Conservation (phyloP, 2,329 filamentous ascomycete genomes). For the Cryphonectria carpinicola region DNA sequence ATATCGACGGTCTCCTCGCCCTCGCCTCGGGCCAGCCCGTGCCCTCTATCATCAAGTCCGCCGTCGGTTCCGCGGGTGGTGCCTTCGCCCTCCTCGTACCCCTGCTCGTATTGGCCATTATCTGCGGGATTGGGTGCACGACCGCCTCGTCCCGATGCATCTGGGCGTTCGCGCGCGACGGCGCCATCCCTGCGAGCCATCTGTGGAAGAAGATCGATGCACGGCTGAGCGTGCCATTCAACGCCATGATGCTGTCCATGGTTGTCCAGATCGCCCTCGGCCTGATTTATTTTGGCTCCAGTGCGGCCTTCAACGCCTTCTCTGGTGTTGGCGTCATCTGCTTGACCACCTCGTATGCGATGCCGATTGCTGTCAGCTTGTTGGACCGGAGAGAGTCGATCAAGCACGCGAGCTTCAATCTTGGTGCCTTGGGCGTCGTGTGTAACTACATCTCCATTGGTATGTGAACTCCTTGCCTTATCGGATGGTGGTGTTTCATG, state of each 20-base stretch:
- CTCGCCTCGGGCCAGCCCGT: constrained; percentile 64
- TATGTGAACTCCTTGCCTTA: constrained; percentile 38
- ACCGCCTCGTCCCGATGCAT: constrained; percentile 69
- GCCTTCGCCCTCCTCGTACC: constrained; percentile 67
- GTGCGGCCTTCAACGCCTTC: constrained; percentile 73
- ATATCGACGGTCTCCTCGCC: constrained; percentile 57
- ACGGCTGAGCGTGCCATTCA: constrained; percentile 67
- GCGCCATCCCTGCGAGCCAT: constrained; percentile 66
- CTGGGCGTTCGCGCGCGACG: constrained; percentile 73
- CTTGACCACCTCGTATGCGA: constrained; percentile 69
- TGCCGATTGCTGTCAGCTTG: constrained; percentile 68
- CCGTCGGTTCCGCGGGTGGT: constrained; percentile 63
- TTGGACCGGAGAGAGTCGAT: constrained; percentile 63
- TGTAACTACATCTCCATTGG: constrained; percentile 68
- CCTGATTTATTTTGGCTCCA: constrained; percentile 70
- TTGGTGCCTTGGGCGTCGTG: constrained; percentile 63
- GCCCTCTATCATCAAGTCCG: constrained; percentile 65
- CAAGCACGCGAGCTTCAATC: constrained; percentile 59
- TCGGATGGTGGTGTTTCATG: background rate
- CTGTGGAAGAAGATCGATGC: constrained; percentile 65
- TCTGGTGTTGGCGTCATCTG: constrained; percentile 72
- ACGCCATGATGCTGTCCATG: constrained; percentile 75
- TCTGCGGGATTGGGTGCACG: constrained; percentile 72
- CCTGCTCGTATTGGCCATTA: constrained; percentile 66
- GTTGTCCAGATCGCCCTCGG: constrained; percentile 65